Conservation (phyloP, 2,329 filamentous ascomycete species). For the Cephalotrichum gorgonifer region DNA sequence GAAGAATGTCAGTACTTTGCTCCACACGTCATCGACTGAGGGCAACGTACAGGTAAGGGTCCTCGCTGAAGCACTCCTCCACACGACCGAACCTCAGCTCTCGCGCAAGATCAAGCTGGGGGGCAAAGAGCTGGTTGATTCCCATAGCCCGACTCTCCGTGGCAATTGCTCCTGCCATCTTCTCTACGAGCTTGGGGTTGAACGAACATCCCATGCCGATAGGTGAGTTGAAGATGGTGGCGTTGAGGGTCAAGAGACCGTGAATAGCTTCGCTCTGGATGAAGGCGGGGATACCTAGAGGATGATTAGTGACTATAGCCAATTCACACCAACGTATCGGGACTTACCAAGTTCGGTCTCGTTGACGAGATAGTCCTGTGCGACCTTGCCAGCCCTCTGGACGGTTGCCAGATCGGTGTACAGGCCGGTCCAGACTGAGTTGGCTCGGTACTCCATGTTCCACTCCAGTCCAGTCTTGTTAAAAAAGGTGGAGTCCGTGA, state of each 20-base stretch:
- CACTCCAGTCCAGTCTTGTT: conserved; percentile 57
- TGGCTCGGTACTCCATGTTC: conserved; percentile 56
- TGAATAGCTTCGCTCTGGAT: conserved; percentile 68
- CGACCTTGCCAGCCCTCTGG: conserved; percentile 49
- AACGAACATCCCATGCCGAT: conserved; percentile 64
- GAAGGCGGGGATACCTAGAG: conserved; percentile 60
- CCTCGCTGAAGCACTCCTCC: conserved; percentile 65
- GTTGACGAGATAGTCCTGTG: conserved; percentile 58
- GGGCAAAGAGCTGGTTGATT: conserved; percentile 64
- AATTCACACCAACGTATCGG: background rate
- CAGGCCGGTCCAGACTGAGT: conserved; percentile 63
- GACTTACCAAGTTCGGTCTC: conserved; percentile 20
- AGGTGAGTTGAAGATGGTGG: conserved; percentile 70
- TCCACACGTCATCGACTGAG: background rate
- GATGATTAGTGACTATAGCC: background rate
- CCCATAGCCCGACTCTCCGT: conserved; percentile 57
- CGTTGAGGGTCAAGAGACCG: conserved; percentile 60
- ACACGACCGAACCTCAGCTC: conserved; percentile 64
- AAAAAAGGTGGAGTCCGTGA: conserved; percentile 51
- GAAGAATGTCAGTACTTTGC: conserved; percentile 7
- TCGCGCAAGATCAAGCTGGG: conserved; percentile 59
- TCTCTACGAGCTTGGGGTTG: conserved; percentile 51
- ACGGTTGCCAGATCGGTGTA: conserved; percentile 55
- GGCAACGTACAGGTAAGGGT: conserved; percentile 42
- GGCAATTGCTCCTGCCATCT: conserved; percentile 58